Conservation (phyloP, 179 eudicot genomes). For the Heliamphora pulchella region DNA sequence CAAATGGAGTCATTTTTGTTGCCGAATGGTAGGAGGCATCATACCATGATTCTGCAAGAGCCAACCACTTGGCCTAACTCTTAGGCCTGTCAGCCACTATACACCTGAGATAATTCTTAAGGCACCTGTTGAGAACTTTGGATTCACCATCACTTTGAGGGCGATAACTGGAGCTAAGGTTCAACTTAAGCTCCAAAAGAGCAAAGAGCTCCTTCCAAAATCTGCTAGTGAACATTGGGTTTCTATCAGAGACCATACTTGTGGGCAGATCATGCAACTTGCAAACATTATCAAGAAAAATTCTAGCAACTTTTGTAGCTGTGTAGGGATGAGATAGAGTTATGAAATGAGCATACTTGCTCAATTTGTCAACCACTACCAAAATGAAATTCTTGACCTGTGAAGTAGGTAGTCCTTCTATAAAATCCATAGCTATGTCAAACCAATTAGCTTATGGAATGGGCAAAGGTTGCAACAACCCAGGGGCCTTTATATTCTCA, state of each 20-base stretch:
- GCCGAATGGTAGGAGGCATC: not conserved
- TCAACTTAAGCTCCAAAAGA: not conserved
- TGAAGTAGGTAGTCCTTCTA: conserved; percentile 10
- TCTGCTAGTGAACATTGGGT: not conserved
- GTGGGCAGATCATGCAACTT: conserved; percentile 12
- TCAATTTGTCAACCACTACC: not conserved
- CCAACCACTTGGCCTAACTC: not conserved
- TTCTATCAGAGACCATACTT: conserved; percentile 6
- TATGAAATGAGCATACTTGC: conserved; percentile 14
- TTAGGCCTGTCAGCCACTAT: not conserved
- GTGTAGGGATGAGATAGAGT: not conserved
- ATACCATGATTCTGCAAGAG: not conserved
- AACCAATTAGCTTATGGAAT: conserved; percentile 11
- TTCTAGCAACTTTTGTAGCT: not conserved
- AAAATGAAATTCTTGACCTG: not conserved
- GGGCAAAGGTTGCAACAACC: conserved; percentile 5
- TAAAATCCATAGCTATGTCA: conserved; percentile 16
- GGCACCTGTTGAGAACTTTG: not conserved
- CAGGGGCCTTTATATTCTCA: not conserved
- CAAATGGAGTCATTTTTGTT: not conserved
- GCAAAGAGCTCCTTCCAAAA: conserved; percentile 11
- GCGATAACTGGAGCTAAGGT: not conserved
- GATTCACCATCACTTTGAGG: conserved; percentile 14
- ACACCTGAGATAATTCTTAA: conserved; percentile 10
- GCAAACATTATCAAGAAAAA: not conserved